Conservation (phyloP, 2,329 filamentous ascomycete species). For the Alternaria sp. region DNA sequence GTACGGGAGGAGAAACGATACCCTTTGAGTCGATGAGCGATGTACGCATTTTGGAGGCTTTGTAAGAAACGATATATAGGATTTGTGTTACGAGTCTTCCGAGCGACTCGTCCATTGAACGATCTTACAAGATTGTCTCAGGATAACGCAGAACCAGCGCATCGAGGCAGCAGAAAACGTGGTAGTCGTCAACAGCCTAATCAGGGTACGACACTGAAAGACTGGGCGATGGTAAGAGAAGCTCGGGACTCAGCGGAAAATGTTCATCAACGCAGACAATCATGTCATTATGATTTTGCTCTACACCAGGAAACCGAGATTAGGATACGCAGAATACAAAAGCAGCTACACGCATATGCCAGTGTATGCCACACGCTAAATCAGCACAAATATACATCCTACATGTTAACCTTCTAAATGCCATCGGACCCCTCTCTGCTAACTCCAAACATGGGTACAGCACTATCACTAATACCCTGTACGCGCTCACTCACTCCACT, state of each 20-base stretch:
- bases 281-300: not conserved
- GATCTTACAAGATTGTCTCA: not conserved
- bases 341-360: not conserved
- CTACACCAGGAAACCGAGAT: not conserved
- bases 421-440: conserved; percentile 6
- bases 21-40: conserved; percentile 34
- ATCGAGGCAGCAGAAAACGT: not conserved
- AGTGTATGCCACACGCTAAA: not conserved
- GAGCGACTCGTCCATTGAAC: not conserved
- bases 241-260: not conserved
- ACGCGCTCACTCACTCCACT: conserved; percentile 37
- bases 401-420: not conserved
- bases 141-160: too few species aligned
- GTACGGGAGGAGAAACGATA: conserved; percentile 21
- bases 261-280: not conserved
- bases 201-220: not conserved
- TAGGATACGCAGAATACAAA: not conserved
- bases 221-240: not conserved
- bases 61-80: conserved; percentile 9
- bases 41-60: conserved; percentile 28
- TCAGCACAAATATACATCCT: not conserved
- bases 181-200: not conserved
- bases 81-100: not conserved
- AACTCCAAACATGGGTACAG: conserved; percentile 43
- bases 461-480: conserved; percentile 20